Percentiles rank a stretch among this genome's conserved stretches.
phyloP scores from a whole-genome alignment of 352 stramenopile species.

The Phytophthora syringae region DNA sequence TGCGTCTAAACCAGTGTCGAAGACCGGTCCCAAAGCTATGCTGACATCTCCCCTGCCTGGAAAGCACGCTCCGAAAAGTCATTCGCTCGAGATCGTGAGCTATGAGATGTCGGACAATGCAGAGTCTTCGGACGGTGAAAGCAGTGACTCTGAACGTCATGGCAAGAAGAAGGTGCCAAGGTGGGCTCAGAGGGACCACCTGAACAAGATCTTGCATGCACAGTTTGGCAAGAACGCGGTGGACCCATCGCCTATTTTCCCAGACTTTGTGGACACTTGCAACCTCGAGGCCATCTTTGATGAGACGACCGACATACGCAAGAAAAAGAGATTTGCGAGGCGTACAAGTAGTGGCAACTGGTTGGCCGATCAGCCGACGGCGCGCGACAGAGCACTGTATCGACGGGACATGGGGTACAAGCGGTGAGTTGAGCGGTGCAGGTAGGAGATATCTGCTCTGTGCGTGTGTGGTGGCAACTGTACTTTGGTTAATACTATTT shows the following conservation, averaged over 20 bases:
- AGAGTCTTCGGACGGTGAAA: too few relatives aligned
- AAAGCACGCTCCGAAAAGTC: conserved; percentile 36
- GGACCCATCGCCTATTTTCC: conserved; percentile 86
- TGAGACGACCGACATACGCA: conserved; percentile 63
- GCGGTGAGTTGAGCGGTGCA: conserved; percentile 34
- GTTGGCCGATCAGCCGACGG: conserved; percentile 79
- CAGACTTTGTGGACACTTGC: conserved; percentile 85
- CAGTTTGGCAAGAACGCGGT: conserved; percentile 81
- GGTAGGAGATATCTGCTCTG: too few relatives aligned
- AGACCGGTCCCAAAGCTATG: conserved; percentile 13
- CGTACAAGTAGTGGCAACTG: conserved; percentile 89
- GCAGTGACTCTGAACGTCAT: conserved; percentile 47
- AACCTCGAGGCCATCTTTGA: conserved; percentile 88
- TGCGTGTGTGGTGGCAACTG: conserved; percentile 17
- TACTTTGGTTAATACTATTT: conserved; percentile 50
- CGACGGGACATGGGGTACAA: conserved; percentile 86
- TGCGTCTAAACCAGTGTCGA: conserved; percentile 13
- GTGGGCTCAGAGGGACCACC: conserved; percentile 79
- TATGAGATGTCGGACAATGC: conserved; percentile 87
- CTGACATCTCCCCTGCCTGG: conserved; percentile 6
- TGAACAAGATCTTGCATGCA: conserved; percentile 67
- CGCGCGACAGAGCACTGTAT: conserved; percentile 81
- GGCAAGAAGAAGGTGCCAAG: conserved; percentile 81
- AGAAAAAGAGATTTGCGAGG: conserved; percentile 82
- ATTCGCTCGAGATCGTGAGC: conserved; percentile 43